Conservation (phyloP, 2,329 filamentous ascomycete genomes). For the Fusarium acutatum region DNA sequence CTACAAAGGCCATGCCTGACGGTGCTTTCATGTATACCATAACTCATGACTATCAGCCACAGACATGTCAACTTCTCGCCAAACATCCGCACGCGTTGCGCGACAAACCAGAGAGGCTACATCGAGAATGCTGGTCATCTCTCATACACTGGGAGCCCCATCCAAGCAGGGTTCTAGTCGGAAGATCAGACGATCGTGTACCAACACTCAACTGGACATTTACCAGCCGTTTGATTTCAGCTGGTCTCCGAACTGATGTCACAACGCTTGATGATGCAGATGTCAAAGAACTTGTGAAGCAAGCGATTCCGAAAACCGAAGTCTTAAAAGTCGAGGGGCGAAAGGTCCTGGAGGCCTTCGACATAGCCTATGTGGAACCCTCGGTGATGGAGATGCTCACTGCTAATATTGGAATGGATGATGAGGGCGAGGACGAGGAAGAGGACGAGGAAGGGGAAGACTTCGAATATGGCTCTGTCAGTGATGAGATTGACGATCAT, state of each 20-base stretch:
- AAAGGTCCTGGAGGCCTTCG: constrained; percentile 37
- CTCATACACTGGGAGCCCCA: constrained; percentile 30
- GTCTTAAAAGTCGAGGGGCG: constrained; percentile 31
- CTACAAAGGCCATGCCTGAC: constrained; percentile 38
- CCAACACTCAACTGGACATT: constrained; percentile 41
- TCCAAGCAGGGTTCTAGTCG: not conserved
- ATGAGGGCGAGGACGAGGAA: not conserved
- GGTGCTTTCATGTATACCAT: constrained; percentile 42
- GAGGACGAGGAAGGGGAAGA: constrained; percentile 14
- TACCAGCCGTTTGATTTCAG: constrained; percentile 32
- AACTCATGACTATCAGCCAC: constrained; percentile 39
- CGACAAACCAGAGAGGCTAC: constrained; percentile 30
- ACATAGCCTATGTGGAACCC: constrained; percentile 37
- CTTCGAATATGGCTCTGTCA: constrained; percentile 21
- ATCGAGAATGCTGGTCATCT: constrained; percentile 37
- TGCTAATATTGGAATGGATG: not conserved
- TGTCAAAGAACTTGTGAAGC: constrained; percentile 34
- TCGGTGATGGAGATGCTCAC: not conserved
- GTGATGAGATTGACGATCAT: constrained; percentile 28
- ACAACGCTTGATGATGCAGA: constrained; percentile 27
- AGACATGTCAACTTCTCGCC: constrained; percentile 38
- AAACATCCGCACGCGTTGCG: constrained; percentile 36
- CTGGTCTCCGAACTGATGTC: constrained; percentile 39
- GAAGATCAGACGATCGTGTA: not conserved
- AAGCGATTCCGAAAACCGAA: constrained; percentile 32